Percentiles rank a stretch among this genome's conserved stretches.
Conservation (phyloP, 2,329 filamentous ascomycete genomes). For the Phialophora verrucosa region DNA sequence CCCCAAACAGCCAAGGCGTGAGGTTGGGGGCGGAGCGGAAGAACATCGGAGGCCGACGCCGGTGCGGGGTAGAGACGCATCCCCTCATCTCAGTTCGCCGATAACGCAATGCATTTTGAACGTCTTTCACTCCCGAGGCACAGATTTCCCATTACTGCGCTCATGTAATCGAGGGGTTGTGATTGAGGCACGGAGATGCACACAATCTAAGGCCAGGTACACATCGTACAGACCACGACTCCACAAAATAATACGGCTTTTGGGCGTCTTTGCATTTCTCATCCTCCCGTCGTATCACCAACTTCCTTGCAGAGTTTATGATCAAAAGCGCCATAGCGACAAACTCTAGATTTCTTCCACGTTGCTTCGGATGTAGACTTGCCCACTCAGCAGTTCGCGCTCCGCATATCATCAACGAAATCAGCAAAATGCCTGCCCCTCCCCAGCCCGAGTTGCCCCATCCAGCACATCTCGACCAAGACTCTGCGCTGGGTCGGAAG, state of each 20-base stretch:
- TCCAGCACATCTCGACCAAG: slow-evolving; percentile 63
- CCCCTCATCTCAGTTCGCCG: slow-evolving; percentile 1
- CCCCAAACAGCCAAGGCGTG: no score
- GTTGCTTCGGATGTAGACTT: slow-evolving; percentile 20
- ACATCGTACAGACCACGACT: background rate
- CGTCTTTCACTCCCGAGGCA: slow-evolving; percentile 8
- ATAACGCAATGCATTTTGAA: slow-evolving; percentile 7
- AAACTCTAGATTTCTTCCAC: slow-evolving; percentile 7
- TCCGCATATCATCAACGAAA: slow-evolving; percentile 19
- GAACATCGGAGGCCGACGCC: background rate
- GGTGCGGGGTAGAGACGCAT: background rate
- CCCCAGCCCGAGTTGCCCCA: slow-evolving; percentile 53
- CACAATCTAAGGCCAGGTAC: slow-evolving; percentile 3
- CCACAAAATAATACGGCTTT: slow-evolving; percentile 1
- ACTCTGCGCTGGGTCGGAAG: slow-evolving; percentile 59
- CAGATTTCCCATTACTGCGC: background rate
- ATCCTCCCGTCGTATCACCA: slow-evolving; percentile 2
- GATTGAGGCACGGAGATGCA: slow-evolving; percentile 14
- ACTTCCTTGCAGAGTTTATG: background rate
- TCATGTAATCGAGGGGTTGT: slow-evolving; percentile 15
- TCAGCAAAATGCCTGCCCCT: slow-evolving; percentile 22
- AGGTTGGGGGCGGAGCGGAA: background rate
- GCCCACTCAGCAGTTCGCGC: slow-evolving; percentile 30
- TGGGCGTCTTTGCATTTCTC: slow-evolving; percentile 4
- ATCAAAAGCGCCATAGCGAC: slow-evolving; percentile 10